Percentiles rank a stretch among this genome's conserved stretches.
These are phyloP conservation scores for Akanthomyces muscarius DNA, from an alignment of 2,329 filamentous ascomycete species.

Conservation along the genomic window DNA sequence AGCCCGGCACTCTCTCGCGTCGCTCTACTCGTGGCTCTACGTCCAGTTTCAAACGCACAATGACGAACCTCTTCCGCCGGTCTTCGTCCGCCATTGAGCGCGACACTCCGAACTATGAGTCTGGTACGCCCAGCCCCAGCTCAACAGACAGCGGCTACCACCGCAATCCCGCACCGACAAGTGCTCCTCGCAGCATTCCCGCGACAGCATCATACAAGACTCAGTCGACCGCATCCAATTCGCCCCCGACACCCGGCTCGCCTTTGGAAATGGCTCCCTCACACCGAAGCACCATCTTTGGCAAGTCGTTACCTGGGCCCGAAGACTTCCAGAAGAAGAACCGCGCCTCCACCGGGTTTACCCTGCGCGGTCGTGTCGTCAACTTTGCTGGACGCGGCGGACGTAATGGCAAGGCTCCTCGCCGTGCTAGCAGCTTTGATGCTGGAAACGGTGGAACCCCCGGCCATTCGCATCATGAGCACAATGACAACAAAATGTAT, in stretches of 20 bases:
- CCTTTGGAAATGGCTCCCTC: slow-evolving; percentile 39
- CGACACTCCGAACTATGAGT: slow-evolving; percentile 23
- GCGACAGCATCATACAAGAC: slow-evolving; percentile 35
- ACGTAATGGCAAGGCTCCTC: slow-evolving; percentile 23
- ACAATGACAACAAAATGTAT: slow-evolving; percentile 24
- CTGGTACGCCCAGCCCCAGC: slow-evolving; percentile 17
- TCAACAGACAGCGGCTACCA: slow-evolving; percentile 24
- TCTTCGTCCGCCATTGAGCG: slow-evolving; percentile 33
- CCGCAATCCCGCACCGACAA: slow-evolving; percentile 34
- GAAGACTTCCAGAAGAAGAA: slow-evolving; percentile 49
- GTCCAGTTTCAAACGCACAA: slow-evolving; percentile 45
- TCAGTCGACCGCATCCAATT: slow-evolving; percentile 47
- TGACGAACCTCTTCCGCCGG: slow-evolving; percentile 47
- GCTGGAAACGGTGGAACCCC: slow-evolving; percentile 29
- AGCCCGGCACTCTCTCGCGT: slow-evolving; percentile 32
- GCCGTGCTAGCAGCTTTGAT: slow-evolving; percentile 50
- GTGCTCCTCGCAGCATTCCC: slow-evolving; percentile 26
- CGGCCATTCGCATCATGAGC: slow-evolving; percentile 21
- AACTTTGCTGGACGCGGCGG: slow-evolving; percentile 39
- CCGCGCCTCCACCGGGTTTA: slow-evolving; percentile 48
- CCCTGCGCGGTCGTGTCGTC: slow-evolving; percentile 44
- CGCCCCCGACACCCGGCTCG: slow-evolving; percentile 48
- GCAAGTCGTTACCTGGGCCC: slow-evolving; percentile 36
- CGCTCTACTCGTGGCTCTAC: slow-evolving; percentile 41
- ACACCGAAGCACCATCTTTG: slow-evolving; percentile 23